Percentiles rank a stretch among this genome's conserved stretches.
Evolutionary conservation across 768 basidiomycete genomes (phyloP).

Genomic region (Tremella yokohamensis): DNA sequence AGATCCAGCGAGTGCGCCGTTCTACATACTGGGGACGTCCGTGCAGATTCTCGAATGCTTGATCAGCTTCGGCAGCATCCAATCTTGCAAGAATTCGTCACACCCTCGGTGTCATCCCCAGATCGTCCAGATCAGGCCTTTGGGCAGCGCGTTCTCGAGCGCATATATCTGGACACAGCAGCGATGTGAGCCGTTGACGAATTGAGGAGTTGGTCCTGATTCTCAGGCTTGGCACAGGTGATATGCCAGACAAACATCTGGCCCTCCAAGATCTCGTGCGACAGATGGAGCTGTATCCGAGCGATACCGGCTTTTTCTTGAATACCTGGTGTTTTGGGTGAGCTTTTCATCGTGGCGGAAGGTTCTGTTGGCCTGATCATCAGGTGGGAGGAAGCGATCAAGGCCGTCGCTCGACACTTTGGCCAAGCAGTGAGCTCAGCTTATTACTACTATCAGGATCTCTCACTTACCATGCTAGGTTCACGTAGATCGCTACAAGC

Average conservation of each 20-base stretch:
- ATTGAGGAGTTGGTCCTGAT: constrained; percentile 10
- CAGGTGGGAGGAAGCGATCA: constrained; percentile 79
- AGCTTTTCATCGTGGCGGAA: constrained; percentile 1
- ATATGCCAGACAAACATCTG: constrained; percentile 58
- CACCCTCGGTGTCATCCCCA: constrained; percentile 24
- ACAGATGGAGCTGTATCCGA: constrained; percentile 67
- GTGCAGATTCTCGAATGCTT: constrained; percentile 79
- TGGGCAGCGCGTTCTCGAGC: constrained; percentile 56
- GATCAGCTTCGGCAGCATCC: constrained; percentile 66
- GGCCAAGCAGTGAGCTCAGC: constrained; percentile 51
- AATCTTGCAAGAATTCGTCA: constrained; percentile 67
- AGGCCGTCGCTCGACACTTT: constrained; percentile 68
- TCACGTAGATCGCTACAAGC: constrained; percentile 87
- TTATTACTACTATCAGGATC: constrained; percentile 52
- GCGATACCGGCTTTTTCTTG: constrained; percentile 72
- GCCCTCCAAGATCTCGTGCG: constrained; percentile 66
- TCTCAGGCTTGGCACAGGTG: constrained; percentile 44
- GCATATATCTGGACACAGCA: constrained; percentile 78
- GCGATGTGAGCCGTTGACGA: constrained; percentile 36
- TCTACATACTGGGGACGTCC: constrained; percentile 89
- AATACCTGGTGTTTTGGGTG: constrained; percentile 91
- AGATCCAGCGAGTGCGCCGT: constrained; percentile 62
- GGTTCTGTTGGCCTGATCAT: not conserved
- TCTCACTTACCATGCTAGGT: constrained; percentile 56
- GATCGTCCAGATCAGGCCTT: constrained; percentile 16